These are phyloP conservation scores for Pichia sp. DNA, from an alignment of 1,139 yeast genomes.

Conservation along the genomic window DNA sequence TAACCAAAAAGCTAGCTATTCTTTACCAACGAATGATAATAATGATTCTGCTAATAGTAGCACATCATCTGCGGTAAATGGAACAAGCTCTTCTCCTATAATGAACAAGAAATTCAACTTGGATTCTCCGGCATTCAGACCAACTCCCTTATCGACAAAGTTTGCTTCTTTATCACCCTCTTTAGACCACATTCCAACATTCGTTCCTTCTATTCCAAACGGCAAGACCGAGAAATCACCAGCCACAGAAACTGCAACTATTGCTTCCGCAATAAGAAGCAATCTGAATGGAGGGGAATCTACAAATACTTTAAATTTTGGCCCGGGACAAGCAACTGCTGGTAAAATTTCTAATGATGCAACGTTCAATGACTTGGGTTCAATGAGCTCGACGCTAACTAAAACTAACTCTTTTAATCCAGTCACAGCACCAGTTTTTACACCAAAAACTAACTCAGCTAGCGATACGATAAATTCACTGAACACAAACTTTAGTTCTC, in stretches of 20 bases:
- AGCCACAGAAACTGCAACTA: constrained; percentile 1
- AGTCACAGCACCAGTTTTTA: constrained; percentile 31
- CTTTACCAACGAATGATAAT: not conserved
- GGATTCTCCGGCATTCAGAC: constrained; percentile 66
- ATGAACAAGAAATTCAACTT: constrained; percentile 49
- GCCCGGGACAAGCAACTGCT: not conserved
- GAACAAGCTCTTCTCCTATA: not conserved
- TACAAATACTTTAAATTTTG: not conserved
- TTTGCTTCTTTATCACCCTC: constrained; percentile 51
- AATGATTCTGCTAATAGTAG: not conserved
- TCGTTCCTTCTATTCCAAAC: constrained; percentile 41
- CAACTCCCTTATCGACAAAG: constrained; percentile 34
- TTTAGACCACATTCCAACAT: constrained; percentile 51
- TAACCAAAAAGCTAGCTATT: constrained; percentile 2
- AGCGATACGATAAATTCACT: constrained; percentile 4
- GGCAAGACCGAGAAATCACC: not conserved
- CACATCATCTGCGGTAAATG: not conserved
- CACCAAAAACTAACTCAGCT: constrained; percentile 25
- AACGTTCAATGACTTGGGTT: constrained; percentile 7
- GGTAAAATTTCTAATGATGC: not conserved
- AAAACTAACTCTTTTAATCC: constrained; percentile 25
- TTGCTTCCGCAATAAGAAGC: constrained; percentile 9
- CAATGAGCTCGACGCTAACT: constrained; percentile 9
- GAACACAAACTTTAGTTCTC: constrained; percentile 1
- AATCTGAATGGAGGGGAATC: not conserved